These are phyloP conservation scores for Populus davidiana DNA, from an alignment of 345 rosid species.

Conservation along the genomic window DNA sequence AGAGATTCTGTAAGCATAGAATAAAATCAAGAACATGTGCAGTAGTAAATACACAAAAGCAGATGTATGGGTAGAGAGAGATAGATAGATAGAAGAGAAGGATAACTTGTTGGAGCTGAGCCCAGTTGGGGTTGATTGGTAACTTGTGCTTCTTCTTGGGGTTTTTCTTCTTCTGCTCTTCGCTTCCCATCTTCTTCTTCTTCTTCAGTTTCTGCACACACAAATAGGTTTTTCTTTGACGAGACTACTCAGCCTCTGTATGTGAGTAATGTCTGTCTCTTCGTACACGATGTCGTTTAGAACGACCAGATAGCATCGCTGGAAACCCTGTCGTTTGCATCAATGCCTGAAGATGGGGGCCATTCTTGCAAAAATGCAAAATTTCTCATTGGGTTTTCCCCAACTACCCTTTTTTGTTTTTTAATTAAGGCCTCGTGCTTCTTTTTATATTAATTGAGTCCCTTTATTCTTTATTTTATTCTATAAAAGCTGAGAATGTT, in stretches of 20 bases:
- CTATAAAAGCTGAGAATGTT: no score
- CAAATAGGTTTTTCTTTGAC: background rate
- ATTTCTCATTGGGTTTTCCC: no score
- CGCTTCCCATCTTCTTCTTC: constrained; percentile 22
- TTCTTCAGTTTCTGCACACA: background rate
- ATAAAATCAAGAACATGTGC: background rate
- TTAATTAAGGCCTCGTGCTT: no score
- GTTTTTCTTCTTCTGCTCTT: constrained; percentile 36
- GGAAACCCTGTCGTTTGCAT: no score
- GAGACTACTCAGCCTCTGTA: no score
- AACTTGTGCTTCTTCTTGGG: constrained; percentile 33
- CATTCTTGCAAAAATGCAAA: no score
- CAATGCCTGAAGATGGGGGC: no score
- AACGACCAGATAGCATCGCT: no score
- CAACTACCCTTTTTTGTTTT: no score
- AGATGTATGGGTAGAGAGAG: background rate
- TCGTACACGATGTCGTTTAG: background rate
- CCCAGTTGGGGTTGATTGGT: constrained; percentile 76
- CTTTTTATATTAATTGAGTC: no score
- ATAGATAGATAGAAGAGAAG: constrained; percentile 2
- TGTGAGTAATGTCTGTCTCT: no score
- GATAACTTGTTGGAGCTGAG: constrained; percentile 66
- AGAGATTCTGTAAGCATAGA: background rate
- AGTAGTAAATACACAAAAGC: background rate
- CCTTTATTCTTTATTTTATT: no score